Percentiles rank a stretch among this genome's conserved stretches.
These are phyloP conservation scores for Lentinula boryana DNA, from an alignment of 768 basidiomycete species.

Conservation along the genomic window DNA sequence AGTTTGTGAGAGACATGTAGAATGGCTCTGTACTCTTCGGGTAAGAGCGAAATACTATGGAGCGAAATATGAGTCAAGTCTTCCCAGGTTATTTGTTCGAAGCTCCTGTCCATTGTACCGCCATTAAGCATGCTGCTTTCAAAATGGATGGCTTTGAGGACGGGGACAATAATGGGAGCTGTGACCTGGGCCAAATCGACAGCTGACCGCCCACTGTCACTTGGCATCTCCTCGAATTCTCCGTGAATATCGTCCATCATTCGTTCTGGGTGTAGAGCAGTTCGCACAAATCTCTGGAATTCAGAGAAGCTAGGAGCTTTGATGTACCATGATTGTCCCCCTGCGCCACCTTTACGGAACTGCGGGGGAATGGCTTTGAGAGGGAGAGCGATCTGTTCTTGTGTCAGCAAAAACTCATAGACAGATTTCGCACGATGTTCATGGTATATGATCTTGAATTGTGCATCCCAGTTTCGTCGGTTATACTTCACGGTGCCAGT, in stretches of 20 bases:
- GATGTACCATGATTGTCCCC: background rate
- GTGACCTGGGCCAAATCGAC: background rate
- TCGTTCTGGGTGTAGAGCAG: no score
- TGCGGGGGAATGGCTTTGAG: background rate
- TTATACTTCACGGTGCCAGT: background rate
- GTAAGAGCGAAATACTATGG: background rate
- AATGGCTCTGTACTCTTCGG: background rate
- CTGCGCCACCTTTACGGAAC: background rate
- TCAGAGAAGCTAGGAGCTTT: background rate
- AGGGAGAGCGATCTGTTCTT: background rate
- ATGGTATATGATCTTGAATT: background rate
- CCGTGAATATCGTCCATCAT: no score
- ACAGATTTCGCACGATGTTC: background rate
- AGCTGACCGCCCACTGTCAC: no score
- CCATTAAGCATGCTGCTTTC: background rate
- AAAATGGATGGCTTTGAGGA: background rate
- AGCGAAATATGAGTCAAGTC: background rate
- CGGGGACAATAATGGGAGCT: background rate
- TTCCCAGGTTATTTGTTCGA: background rate
- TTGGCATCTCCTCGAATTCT: no score
- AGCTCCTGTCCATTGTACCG: background rate
- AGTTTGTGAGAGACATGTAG: background rate
- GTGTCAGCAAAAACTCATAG: background rate
- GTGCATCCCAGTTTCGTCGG: background rate
- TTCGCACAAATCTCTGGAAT: no score